These are phyloP conservation scores for Diaporthe sp. DNA, from an alignment of 2,329 filamentous ascomycete genomes.

Conservation along the genomic window DNA sequence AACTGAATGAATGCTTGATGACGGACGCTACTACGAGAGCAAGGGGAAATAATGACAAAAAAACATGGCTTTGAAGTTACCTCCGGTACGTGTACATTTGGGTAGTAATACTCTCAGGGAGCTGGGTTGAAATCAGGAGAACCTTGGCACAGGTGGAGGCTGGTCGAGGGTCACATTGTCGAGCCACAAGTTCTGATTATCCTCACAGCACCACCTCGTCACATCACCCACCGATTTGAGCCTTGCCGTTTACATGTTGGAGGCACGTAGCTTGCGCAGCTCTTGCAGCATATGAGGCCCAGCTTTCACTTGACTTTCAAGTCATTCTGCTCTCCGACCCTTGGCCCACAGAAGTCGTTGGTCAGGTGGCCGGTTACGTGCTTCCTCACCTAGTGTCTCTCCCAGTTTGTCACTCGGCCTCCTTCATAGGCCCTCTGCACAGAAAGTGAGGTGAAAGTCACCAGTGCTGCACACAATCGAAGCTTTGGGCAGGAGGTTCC, in stretches of 20 bases:
- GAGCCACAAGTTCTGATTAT: not conserved
- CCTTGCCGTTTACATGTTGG: not conserved
- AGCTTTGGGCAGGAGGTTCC: not conserved
- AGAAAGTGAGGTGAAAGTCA: not conserved
- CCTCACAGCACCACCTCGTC: not conserved
- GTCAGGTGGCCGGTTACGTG: too few species aligned
- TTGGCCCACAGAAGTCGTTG: not conserved
- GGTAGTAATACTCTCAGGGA: not conserved
- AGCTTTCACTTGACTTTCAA: not conserved
- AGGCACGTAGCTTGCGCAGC: not conserved
- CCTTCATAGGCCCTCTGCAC: not conserved
- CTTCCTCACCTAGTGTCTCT: not conserved
- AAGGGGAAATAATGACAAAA: not conserved
- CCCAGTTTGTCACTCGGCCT: not conserved
- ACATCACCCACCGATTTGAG: too few species aligned
- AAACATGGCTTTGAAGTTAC: not conserved
- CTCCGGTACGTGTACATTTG: slow-evolving; percentile 4
- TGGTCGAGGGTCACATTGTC: not conserved
- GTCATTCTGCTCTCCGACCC: not conserved
- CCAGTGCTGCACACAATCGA: not conserved
- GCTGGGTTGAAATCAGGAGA: not conserved
- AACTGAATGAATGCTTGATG: not conserved
- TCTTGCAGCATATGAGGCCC: not conserved
- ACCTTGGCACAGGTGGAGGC: not conserved
- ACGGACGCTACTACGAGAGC: not conserved